Percentiles rank a stretch among this genome's conserved stretches.
Evolutionary conservation across 1,284 basidiomycete genomes (phyloP).

Genomic region (Phylloporus sp.): DNA sequence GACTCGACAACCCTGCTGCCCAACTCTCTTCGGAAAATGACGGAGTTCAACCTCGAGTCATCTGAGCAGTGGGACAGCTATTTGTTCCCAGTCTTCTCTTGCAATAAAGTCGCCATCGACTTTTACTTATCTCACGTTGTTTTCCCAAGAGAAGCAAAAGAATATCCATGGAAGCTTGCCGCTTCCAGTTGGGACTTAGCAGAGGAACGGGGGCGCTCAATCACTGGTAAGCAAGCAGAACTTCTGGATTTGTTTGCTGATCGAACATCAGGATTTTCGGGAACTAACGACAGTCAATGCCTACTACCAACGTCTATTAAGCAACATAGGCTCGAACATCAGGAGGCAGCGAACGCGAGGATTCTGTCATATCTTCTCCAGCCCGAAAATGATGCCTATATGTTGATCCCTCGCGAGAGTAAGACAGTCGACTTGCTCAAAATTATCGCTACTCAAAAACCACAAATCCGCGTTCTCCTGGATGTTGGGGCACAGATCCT

Average conservation of each 20-base stretch:
- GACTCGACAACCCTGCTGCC: constrained; percentile 1
- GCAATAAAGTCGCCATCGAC: constrained; percentile 50
- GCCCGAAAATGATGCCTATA: constrained; percentile 51
- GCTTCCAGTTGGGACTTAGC: constrained; percentile 61
- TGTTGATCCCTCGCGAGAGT: constrained; percentile 11
- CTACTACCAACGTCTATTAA: constrained; percentile 19
- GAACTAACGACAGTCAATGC: constrained; percentile 25
- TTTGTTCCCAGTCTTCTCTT: constrained; percentile 45
- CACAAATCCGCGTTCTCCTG: constrained; percentile 3
- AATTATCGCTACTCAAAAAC: background rate
- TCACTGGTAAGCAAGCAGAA: constrained; percentile 17
- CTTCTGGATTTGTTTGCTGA: background rate
- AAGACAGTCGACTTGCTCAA: background rate
- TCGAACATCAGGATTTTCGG: constrained; percentile 24
- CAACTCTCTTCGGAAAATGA: constrained; percentile 21
- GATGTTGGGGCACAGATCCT: constrained; percentile 63
- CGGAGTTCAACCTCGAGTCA: constrained; percentile 51
- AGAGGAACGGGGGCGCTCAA: constrained; percentile 21
- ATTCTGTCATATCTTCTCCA: constrained; percentile 54
- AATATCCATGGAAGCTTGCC: constrained; percentile 53
- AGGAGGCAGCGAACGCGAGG: constrained; percentile 38
- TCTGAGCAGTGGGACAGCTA: constrained; percentile 38
- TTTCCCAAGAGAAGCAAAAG: constrained; percentile 42
- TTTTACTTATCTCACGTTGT: constrained; percentile 51
- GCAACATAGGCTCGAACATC: constrained; percentile 23